phyloP scores from a whole-genome alignment of 306 rosid genomes.

The Albizia julibrissin region DNA sequence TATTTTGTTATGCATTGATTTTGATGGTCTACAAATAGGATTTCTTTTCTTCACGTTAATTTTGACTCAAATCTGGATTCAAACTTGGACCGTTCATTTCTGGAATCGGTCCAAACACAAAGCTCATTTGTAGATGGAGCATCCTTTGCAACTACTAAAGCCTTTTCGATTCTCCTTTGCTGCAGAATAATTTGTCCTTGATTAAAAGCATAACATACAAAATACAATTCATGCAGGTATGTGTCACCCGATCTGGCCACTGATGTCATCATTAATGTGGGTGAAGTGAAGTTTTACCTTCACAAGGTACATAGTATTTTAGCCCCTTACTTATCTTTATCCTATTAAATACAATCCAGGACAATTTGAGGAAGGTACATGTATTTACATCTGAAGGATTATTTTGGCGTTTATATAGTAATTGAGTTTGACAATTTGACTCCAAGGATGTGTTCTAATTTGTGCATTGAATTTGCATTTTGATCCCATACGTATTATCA shows the following conservation, averaged over 20 bases:
- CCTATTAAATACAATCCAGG: background rate
- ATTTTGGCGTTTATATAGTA: background rate
- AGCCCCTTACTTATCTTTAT: slow-evolving; percentile 11
- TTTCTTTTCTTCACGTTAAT: background rate
- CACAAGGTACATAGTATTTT: slow-evolving; percentile 69
- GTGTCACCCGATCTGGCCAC: slow-evolving; percentile 86
- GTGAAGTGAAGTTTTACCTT: slow-evolving; percentile 84
- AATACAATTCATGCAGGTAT: slow-evolving; percentile 53
- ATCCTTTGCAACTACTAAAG: background rate
- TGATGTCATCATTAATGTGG: slow-evolving; percentile 70
- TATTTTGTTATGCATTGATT: too few relatives aligned
- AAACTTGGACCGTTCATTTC: background rate
- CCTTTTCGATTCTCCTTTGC: background rate
- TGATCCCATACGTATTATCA: background rate
- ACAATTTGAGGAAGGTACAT: background rate
- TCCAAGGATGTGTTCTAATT: background rate
- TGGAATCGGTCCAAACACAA: background rate
- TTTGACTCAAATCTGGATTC: background rate
- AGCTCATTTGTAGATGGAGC: background rate
- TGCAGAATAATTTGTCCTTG: slow-evolving; percentile 3
- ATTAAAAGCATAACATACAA: slow-evolving; percentile 18
- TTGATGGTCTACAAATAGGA: background rate
- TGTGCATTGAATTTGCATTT: background rate
- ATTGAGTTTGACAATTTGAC: background rate
- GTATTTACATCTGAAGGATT: background rate